Base-by-base conservation (phyloP, 805 yeast species). In the Starmerella ratchasimensis region DNA sequence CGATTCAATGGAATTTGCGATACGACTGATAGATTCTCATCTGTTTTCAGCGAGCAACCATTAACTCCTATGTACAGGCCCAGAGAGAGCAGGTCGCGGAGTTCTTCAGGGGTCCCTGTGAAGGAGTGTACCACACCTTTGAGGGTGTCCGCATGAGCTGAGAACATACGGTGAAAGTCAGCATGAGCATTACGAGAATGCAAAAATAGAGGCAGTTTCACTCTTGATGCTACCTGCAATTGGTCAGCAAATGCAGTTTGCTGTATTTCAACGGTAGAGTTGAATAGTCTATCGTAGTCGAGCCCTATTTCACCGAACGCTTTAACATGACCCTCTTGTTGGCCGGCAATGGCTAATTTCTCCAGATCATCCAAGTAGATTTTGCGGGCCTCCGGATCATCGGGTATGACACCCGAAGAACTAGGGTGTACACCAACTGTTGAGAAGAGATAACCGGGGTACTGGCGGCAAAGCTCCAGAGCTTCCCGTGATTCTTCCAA, bases 401-500 rank as follows among this genome's bases (percentile, higher is more conserved):
- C 19, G 19, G 52, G 52, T 5, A 46, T 44, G 10, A 51, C 50
- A 2, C 47, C 50, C 0, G 84, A 93, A 14, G 78, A 65, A 58
- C 98, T 88, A 0, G 99, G 99, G 61, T 90, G 99, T 2, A 88
- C 93, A 10, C 99, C 98, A 2, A 76, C 86, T 0, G 98, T 90
- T 22, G 76, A 33, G 26, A 31, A 46, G 9, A 55, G 34, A 20
- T 45, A 51, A 11, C 38, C 36, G 3, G 61, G 60, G 39, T 60
- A 57, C 34, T 56, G 43, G 3, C 38, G 36, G 36, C 45, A 74
- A 22, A 86, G 52, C 13, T 65, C 67, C 14, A 80, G 56, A 6
- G 84, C 79, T n/a, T 64, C 61, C 25, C 55, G 50, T 16, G 86
- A 73, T 49, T 88, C 95, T 1, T 56, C 52, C 5, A 83, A 61